Conservation (phyloP, 2,329 filamentous ascomycete genomes). For the Hypoxylon sp. region DNA sequence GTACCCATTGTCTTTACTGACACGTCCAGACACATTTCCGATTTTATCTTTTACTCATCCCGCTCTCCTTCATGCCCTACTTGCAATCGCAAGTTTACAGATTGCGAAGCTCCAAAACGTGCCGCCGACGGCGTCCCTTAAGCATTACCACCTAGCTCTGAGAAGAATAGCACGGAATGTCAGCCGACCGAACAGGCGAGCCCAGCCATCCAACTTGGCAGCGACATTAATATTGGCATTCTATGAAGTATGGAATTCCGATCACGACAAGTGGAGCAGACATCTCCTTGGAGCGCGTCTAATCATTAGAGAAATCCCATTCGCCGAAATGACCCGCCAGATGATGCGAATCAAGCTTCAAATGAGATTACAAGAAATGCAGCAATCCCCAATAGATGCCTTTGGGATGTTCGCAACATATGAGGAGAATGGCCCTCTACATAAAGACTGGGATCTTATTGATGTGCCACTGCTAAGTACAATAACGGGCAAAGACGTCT, state of each 20-base stretch:
- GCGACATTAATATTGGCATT: constrained; percentile 89
- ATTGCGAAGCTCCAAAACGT: constrained; percentile 85
- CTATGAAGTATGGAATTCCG: constrained; percentile 94
- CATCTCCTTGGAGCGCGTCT: constrained; percentile 89
- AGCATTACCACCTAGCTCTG: constrained; percentile 91
- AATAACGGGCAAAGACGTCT: constrained; percentile 67
- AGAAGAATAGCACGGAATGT: constrained; percentile 84
- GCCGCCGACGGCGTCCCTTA: constrained; percentile 83
- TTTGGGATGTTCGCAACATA: constrained; percentile 46
- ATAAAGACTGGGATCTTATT: constrained; percentile 55
- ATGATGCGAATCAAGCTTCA: constrained; percentile 74
- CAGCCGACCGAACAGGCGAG: constrained; percentile 75
- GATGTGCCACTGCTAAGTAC: constrained; percentile 59
- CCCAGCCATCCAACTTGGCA: constrained; percentile 86
- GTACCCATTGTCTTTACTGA: constrained; percentile 43
- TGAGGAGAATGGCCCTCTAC: constrained; percentile 48
- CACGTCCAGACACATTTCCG: constrained; percentile 79
- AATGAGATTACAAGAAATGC: constrained; percentile 50
- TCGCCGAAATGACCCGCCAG: constrained; percentile 78
- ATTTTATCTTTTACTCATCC: constrained; percentile 86
- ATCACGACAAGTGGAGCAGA: constrained; percentile 96
- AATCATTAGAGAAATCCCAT: constrained; percentile 86
- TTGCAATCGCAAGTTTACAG: constrained; percentile 88
- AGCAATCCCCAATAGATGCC: constrained; percentile 46
- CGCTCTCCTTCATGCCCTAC: constrained; percentile 90